phyloP scores from a whole-genome alignment of 2,329 filamentous ascomycete genomes.

The Penicillium oxalicum region DNA sequence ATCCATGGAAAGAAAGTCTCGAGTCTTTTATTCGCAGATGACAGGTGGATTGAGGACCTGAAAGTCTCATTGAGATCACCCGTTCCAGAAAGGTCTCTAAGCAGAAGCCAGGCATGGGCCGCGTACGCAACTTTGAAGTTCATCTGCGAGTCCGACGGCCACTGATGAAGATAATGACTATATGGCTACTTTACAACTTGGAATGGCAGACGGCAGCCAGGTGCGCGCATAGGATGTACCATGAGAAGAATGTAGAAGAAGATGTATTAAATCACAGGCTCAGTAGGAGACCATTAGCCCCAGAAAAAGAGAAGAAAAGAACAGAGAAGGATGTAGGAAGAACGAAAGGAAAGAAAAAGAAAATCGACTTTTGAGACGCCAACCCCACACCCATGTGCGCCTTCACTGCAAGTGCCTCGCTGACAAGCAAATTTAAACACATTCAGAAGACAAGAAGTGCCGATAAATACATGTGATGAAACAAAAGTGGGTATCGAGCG shows the following conservation, averaged over 20 bases:
- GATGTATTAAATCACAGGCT: conserved; percentile 11
- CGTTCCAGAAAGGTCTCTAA: too few species aligned
- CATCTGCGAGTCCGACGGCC: too few species aligned
- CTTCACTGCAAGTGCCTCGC: conserved; percentile 15
- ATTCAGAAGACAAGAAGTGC: conserved; percentile 15
- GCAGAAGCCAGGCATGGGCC: background rate
- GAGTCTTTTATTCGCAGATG: conserved; percentile 21
- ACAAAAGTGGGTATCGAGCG: conserved; percentile 28
- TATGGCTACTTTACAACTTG: too few species aligned
- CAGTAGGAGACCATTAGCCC: too few species aligned
- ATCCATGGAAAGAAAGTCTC: conserved; percentile 33
- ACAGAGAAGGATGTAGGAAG: conserved; percentile 4
- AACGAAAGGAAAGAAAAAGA: conserved; percentile 4
- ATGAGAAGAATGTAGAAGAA: conserved; percentile 7
- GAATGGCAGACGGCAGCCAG: too few species aligned
- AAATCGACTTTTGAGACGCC: conserved; percentile 23
- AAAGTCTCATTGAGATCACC: too few species aligned
- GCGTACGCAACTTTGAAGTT: too few species aligned
- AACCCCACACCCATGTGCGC: conserved; percentile 18
- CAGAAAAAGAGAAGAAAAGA: too few species aligned
- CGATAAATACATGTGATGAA: conserved; percentile 23
- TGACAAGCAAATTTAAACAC: conserved; percentile 15
- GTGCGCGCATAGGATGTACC: too few species aligned
- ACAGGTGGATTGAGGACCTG: too few species aligned
- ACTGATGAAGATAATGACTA: too few species aligned